A percentile compares a stretch with the other conserved stretches of the same genome.
These are phyloP conservation scores for Suillus sp. DNA, from an alignment of 768 basidiomycete genomes.

Conservation along the genomic window DNA sequence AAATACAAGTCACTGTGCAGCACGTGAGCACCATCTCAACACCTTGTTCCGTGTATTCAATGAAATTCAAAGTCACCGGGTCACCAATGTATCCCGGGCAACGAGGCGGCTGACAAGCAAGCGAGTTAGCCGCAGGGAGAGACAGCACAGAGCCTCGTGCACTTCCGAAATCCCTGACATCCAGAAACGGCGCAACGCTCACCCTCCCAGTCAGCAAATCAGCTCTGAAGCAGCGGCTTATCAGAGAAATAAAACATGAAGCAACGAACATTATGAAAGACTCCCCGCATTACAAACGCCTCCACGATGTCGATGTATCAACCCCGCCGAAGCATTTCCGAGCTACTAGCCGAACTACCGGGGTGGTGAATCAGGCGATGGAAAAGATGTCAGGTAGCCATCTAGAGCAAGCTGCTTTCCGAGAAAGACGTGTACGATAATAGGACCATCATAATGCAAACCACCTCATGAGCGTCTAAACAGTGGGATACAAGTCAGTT, in stretches of 20 bases:
- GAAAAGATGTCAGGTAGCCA: not conserved
- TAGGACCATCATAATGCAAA: not conserved
- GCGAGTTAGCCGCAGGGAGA: too few species aligned
- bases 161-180: too few species aligned
- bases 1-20: not conserved
- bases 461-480: not conserved
- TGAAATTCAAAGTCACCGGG: too few species aligned
- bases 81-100: not conserved
- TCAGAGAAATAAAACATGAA: too few species aligned
- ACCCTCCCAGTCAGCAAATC: too few species aligned
- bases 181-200: too few species aligned
- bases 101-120: too few species aligned
- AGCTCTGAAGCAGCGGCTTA: too few species aligned
- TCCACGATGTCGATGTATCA: not conserved
- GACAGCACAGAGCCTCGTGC: too few species aligned
- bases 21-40: too few species aligned
- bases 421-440: not conserved
- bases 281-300: too few species aligned
- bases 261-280: too few species aligned
- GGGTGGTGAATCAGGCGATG: not conserved
- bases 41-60: not conserved
- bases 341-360: not conserved
- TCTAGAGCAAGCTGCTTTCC: not conserved
- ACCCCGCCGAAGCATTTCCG: not conserved
- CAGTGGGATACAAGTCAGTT: not conserved